phyloP scores from a whole-genome alignment of 306 rosid species.

The Vigna hirtella region DNA sequence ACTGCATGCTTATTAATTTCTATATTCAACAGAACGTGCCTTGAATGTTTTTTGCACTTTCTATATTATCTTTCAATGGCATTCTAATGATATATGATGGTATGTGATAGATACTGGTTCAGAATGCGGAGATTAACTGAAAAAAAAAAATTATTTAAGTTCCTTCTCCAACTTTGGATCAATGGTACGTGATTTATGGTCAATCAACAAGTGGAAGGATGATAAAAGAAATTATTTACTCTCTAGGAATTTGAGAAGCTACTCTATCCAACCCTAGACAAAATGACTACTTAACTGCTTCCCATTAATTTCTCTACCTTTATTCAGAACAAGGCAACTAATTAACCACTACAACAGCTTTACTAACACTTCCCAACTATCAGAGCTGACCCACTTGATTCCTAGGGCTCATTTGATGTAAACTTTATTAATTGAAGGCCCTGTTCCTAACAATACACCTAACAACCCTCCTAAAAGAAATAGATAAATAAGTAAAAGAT shows the following conservation, averaged over 20 bases:
- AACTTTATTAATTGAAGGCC: too few relatives aligned
- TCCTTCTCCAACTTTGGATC: neutral
- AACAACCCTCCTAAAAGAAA: too few relatives aligned
- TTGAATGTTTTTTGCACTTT: neutral
- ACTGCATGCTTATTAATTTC: conserved; percentile 1
- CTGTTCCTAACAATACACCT: too few relatives aligned
- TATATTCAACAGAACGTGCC: neutral
- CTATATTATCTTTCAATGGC: neutral
- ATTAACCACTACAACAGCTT: too few relatives aligned
- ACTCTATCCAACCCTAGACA: neutral
- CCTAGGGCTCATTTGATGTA: too few relatives aligned
- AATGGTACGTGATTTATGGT: neutral
- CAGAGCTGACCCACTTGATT: too few relatives aligned
- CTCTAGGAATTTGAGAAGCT: neutral
- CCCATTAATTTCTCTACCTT: neutral
- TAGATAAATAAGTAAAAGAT: too few relatives aligned
- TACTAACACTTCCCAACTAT: too few relatives aligned
- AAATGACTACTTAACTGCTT: neutral
- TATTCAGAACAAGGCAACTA: too few relatives aligned
- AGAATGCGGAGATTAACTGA: neutral
- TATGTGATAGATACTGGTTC: neutral
- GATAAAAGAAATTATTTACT: neutral
- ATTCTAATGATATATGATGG: neutral
- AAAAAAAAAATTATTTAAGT: neutral
- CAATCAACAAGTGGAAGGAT: neutral